phyloP scores from a whole-genome alignment of 179 eudicot genomes.

The Kewa caespitosa region DNA sequence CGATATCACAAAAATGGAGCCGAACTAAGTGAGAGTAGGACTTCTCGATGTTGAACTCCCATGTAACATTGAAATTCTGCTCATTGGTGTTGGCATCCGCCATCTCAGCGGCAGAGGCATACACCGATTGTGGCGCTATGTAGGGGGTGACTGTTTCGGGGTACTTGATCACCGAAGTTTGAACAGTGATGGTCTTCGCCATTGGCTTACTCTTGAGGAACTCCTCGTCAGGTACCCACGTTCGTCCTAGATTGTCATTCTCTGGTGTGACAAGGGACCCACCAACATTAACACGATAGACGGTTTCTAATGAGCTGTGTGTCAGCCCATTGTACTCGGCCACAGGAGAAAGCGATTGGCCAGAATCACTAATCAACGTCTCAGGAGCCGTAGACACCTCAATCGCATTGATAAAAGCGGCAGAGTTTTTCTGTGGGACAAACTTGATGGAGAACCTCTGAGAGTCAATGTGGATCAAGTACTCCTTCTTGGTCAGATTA shows the following conservation, averaged over 20 bases:
- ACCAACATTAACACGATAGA: slow-evolving; percentile 71
- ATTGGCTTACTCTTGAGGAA: slow-evolving; percentile 30
- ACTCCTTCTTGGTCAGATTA: slow-evolving; percentile 51
- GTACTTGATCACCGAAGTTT: slow-evolving; percentile 41
- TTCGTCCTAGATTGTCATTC: slow-evolving; percentile 69
- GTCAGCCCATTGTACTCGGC: slow-evolving; percentile 41
- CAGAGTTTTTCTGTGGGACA: slow-evolving; percentile 44
- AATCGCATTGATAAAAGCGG: slow-evolving; percentile 79
- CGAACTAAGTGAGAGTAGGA: slow-evolving; percentile 54
- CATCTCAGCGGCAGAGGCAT: slow-evolving; percentile 61
- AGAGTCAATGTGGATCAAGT: slow-evolving; percentile 53
- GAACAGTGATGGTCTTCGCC: slow-evolving; percentile 40
- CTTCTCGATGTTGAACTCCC: slow-evolving; percentile 56
- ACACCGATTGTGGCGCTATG: slow-evolving; percentile 58
- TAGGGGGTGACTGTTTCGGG: slow-evolving; percentile 45
- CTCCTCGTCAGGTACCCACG: slow-evolving; percentile 58
- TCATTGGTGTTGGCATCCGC: slow-evolving; percentile 33
- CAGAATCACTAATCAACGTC: slow-evolving; percentile 46
- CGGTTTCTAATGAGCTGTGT: slow-evolving; percentile 37
- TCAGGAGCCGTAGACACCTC: slow-evolving; percentile 80
- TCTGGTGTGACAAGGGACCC: slow-evolving; percentile 49
- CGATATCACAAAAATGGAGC: slow-evolving; percentile 79
- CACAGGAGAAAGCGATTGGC: slow-evolving; percentile 43
- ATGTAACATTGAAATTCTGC: slow-evolving; percentile 64
- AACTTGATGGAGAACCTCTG: slow-evolving; percentile 48